Conservation (phyloP, 2,329 filamentous ascomycete species). For the Leptographium radiaticola region DNA sequence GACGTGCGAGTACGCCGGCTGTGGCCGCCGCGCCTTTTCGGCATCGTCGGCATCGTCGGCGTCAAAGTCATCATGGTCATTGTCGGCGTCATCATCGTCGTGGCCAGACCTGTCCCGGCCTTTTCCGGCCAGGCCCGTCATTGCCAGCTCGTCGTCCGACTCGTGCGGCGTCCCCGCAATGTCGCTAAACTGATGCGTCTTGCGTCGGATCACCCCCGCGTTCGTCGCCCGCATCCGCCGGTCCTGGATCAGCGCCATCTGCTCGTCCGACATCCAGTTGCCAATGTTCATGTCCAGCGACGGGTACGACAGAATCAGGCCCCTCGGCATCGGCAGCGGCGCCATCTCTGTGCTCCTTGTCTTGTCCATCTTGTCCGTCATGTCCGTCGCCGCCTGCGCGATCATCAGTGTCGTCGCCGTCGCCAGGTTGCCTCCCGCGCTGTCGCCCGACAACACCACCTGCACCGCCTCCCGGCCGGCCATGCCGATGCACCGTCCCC, state of each 20-base stretch:
- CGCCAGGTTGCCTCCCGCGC: conserved; percentile 70
- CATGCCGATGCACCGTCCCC: conserved; percentile 64
- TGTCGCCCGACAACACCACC: conserved; percentile 66
- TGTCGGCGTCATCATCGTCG: background rate
- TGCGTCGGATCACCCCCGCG: conserved; percentile 62
- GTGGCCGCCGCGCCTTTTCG: conserved; percentile 3
- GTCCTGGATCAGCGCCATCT: conserved; percentile 88
- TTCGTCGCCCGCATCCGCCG: conserved; percentile 68
- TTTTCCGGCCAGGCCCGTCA: conserved; percentile 6
- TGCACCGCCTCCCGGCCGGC: conserved; percentile 52
- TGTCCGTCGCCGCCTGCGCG: conserved; percentile 48
- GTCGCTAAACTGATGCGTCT: conserved; percentile 79
- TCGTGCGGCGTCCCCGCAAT: conserved; percentile 72
- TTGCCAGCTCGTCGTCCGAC: conserved; percentile 56
- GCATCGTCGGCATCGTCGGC: background rate
- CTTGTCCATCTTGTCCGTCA: background rate
- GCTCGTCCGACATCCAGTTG: conserved; percentile 98
- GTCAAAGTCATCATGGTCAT: conserved; percentile 1
- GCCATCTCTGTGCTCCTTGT: background rate
- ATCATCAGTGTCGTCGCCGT: conserved; percentile 80
- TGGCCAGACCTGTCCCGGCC: background rate
- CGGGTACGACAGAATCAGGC: conserved; percentile 77
- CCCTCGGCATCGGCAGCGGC: conserved; percentile 58
- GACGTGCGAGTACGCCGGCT: conserved; percentile 10
- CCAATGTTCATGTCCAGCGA: conserved; percentile 93